These are phyloP conservation scores for Oryza rufipogon DNA, from an alignment of 176 grass and related monocot species.

Conservation along the genomic window DNA sequence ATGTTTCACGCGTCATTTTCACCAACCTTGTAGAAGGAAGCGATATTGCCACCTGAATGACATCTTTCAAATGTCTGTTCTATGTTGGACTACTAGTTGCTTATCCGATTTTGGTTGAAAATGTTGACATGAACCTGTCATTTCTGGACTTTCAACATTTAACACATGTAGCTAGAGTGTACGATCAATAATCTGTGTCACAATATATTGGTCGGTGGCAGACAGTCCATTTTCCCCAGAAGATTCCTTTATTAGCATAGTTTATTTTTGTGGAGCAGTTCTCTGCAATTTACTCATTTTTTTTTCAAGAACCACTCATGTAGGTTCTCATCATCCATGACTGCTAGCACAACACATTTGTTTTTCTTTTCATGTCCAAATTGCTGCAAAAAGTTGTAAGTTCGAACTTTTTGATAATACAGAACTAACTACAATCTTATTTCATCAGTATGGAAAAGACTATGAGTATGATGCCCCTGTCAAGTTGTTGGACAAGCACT, in stretches of 20 bases:
- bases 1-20: neutral
- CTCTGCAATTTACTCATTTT: neutral
- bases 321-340: neutral
- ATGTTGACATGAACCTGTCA: neutral
- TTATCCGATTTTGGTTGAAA: neutral
- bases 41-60: neutral
- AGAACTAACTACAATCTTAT: slow-evolving; percentile 45
- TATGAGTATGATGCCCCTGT: slow-evolving; percentile 97
- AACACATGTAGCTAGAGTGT: neutral
- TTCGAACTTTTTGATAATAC: neutral
- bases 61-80: neutral
- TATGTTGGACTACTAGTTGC: neutral
- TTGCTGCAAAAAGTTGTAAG: neutral
- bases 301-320: neutral
- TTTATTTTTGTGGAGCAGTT: neutral
- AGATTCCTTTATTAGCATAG: neutral
- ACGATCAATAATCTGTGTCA: neutral
- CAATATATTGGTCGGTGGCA: neutral
- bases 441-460: slow-evolving; percentile 93
- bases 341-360: neutral
- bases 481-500: slow-evolving; percentile 96
- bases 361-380: neutral
- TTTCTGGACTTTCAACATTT: slow-evolving; percentile 16
- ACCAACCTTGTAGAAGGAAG: neutral
- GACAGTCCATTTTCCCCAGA: neutral